Conservation (phyloP, 208 protist species). For the Borovskyia barvae region DNA sequence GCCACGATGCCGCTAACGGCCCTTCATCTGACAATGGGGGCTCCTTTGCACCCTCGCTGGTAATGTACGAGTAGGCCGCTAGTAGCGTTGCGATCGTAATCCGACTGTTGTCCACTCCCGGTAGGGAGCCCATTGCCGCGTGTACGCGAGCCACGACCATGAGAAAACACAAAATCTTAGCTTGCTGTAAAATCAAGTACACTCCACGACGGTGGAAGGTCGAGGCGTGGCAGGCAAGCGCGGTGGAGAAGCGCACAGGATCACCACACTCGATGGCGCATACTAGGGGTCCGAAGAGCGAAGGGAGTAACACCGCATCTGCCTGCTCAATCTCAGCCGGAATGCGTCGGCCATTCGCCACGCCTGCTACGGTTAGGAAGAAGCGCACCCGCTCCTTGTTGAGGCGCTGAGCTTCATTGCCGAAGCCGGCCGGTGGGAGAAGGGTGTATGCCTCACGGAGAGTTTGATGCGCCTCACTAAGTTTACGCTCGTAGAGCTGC, state of each 20-base stretch:
- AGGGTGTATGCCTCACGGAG: slow-evolving; percentile 62
- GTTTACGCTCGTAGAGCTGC: slow-evolving; percentile 60
- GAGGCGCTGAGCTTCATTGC: slow-evolving; percentile 51
- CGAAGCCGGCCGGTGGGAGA: slow-evolving; percentile 55
- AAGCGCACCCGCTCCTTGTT: slow-evolving; percentile 85
- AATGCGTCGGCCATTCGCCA: slow-evolving; percentile 42
- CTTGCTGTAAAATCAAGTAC: slow-evolving; percentile 66
- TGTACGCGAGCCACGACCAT: slow-evolving; percentile 62
- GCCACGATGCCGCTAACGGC: neutral
- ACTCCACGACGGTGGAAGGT: slow-evolving; percentile 66
- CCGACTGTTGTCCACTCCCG: slow-evolving; percentile 64
- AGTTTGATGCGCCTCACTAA: slow-evolving; percentile 44
- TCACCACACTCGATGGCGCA: slow-evolving; percentile 53
- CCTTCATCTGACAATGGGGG: too few species aligned
- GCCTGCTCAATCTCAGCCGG: slow-evolving; percentile 40
- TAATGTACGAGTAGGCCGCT: slow-evolving; percentile 42
- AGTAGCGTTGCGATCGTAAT: slow-evolving; percentile 58
- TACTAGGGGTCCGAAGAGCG: slow-evolving; percentile 50
- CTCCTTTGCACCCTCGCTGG: slow-evolving; percentile 13
- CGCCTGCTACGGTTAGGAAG: slow-evolving; percentile 64
- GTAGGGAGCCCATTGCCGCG: slow-evolving; percentile 35
- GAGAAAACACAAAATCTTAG: slow-evolving; percentile 60
- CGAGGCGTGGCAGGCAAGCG: slow-evolving; percentile 42
- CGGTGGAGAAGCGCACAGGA: slow-evolving; percentile 36
- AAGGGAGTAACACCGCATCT: slow-evolving; percentile 45